Evolutionary conservation across 805 yeast genomes (phyloP), one percentile per base, ranked within the genome.

Genomic region (Cephaloascus fragrans): DNA sequence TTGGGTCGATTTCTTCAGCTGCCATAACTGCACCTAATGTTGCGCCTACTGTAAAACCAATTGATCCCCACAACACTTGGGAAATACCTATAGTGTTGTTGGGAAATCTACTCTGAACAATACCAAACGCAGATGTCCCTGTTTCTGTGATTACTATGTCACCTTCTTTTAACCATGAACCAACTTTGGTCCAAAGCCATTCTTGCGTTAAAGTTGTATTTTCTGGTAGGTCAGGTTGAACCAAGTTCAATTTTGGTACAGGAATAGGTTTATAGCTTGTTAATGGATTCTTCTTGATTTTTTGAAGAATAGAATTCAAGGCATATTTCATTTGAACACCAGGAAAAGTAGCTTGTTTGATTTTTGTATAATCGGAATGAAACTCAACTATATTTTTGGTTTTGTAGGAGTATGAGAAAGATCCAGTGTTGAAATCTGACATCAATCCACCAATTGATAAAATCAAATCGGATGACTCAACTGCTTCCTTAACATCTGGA

Each of bases 351-450:
- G 87, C 88, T 51, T 67, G 74, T 57, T 70, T 76, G 57, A 80
- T 75, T 64, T 80, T 80, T 56, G 78, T 75, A 67, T 77, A 70
- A 63, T 81, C 83, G 16, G 88, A 80, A 64, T 81, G 89, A 74
- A 81, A 79, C 65, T 81, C 89, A 47, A 81, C 75, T 52, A 81
- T 73, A 65, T 81, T 80, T 61, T 73, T 77, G 50, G 89, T 81
- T 60, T 76, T 72, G 68, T 80, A 80, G 41, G 80, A 72, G 65
- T 81, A 81, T 29, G 87, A 77, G 69, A 81, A 81, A 17, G 94
- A 82, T 56, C 95, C 95, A 37, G 95, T 85, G 73, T 85, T 85
- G 77, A 82, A 86, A 62, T 85, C 95, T 38, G 93, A 83, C 55
- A 85, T 67, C 56, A 85, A 65, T 38, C 88, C 89, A 61, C 95